Evolutionary conservation across 768 basidiomycete genomes (phyloP).

Genomic region (Cystofilobasidium capitatum): DNA sequence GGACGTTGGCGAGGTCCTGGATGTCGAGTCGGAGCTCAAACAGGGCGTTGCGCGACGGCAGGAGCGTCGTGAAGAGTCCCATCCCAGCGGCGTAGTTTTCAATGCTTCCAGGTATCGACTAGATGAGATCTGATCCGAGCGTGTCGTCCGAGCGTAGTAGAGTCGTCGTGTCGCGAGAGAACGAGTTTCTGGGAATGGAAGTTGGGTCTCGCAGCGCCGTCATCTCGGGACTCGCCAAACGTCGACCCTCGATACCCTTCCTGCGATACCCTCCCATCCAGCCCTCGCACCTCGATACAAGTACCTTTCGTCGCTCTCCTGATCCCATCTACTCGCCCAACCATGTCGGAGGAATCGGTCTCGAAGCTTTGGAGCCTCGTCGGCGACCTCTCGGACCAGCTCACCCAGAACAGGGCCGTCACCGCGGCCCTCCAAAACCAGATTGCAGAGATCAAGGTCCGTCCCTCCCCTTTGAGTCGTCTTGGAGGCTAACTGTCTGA

Average conservation of each 20-base stretch:
- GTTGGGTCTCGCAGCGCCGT: background rate
- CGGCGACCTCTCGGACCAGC: conserved; percentile 57
- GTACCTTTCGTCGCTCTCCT: background rate
- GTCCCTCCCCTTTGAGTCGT: conserved; percentile 27
- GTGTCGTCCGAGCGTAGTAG: no score
- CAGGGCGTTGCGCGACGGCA: conserved; percentile 15
- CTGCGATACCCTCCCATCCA: background rate
- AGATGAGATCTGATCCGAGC: no score
- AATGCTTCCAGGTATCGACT: no score
- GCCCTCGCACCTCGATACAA: background rate
- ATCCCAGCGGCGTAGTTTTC: background rate
- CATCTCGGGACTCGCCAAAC: background rate
- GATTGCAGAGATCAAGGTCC: conserved; percentile 63
- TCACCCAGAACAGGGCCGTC: conserved; percentile 70
- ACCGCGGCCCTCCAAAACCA: conserved; percentile 58
- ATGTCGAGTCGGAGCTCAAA: conserved; percentile 14
- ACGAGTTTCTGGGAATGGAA: background rate
- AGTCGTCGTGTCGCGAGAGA: no score
- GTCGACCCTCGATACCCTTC: background rate
- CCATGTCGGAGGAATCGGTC: conserved; percentile 17
- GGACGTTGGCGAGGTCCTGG: conserved; percentile 21
- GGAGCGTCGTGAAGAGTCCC: conserved; percentile 5
- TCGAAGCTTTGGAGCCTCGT: conserved; percentile 60
- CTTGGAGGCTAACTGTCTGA: no score
- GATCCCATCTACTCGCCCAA: background rate